A percentile compares a stretch with the other conserved stretches of the same genome.
Conservation (phyloP, 495 filamentous ascomycete genomes). For the Daldinia decipiens region DNA sequence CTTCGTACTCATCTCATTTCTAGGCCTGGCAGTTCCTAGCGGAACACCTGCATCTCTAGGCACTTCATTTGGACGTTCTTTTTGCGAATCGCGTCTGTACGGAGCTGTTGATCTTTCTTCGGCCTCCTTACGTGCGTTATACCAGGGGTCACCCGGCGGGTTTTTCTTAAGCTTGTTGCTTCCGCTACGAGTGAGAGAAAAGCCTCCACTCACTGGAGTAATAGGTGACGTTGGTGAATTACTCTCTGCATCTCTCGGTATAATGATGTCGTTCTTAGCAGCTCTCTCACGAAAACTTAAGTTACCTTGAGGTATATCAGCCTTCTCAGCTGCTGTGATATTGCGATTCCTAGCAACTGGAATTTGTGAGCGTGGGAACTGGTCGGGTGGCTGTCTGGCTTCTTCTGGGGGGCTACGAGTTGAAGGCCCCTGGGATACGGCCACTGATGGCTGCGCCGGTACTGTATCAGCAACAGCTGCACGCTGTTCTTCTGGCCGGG, state of each 20-base stretch:
- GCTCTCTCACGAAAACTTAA: constrained; percentile 63
- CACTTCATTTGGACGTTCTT: constrained; percentile 13
- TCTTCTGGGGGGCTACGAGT: constrained; percentile 53
- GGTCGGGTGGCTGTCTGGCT: constrained; percentile 40
- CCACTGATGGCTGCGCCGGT: constrained; percentile 30
- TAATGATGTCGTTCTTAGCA: constrained; percentile 50
- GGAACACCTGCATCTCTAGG: constrained; percentile 7
- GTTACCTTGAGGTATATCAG: constrained; percentile 56
- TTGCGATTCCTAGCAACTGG: constrained; percentile 47
- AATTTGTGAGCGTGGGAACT: constrained; percentile 43
- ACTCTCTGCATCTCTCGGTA: constrained; percentile 42
- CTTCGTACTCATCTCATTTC: constrained; percentile 14
- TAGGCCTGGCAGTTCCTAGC: constrained; percentile 4
- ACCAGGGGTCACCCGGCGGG: constrained; percentile 55
- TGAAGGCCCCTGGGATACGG: constrained; percentile 45
- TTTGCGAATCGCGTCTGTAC: constrained; percentile 20
- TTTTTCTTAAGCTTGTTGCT: constrained; percentile 62
- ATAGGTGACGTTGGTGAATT: constrained; percentile 39
- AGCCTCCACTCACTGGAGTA: constrained; percentile 41
- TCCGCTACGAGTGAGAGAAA: constrained; percentile 51
- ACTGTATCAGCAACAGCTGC: constrained; percentile 29
- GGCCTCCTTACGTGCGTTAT: constrained; percentile 46
- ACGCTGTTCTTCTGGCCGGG: constrained; percentile 20
- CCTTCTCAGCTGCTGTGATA: constrained; percentile 31
- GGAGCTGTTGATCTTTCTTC: constrained; percentile 43